Conservation (phyloP, 768 basidiomycete species). For the Candolleomyces aberdarensis region DNA sequence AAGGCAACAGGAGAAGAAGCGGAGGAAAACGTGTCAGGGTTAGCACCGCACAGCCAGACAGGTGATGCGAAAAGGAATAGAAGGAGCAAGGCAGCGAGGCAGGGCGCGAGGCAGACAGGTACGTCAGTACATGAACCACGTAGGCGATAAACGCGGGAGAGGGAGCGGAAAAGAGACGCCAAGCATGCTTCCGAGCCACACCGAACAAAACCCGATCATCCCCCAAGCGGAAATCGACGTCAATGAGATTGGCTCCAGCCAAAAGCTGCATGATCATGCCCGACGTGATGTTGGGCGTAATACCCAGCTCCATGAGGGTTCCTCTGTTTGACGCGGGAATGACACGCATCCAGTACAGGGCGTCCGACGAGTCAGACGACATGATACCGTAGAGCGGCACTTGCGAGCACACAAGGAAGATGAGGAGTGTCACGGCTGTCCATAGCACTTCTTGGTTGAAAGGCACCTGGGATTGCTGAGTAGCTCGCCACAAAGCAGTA, state of each 20-base stretch:
- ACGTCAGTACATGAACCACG: too few relatives aligned
- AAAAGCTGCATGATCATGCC: slow-evolving; percentile 99
- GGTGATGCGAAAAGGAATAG: too few relatives aligned
- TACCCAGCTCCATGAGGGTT: slow-evolving; percentile 99
- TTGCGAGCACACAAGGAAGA: slow-evolving; percentile 99
- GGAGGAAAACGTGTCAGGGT: too few relatives aligned
- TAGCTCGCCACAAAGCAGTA: not conserved
- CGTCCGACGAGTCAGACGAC: slow-evolving; percentile 98
- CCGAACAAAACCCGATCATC: slow-evolving; percentile 94
- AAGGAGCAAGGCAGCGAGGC: too few relatives aligned
- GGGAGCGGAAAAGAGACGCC: too few relatives aligned
- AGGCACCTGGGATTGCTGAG: slow-evolving; percentile 59
- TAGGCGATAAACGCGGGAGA: too few relatives aligned
- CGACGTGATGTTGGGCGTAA: slow-evolving; percentile 94
- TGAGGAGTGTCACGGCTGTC: slow-evolving; percentile 98
- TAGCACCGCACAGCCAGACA: too few relatives aligned
- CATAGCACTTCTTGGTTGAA: slow-evolving; percentile 99
- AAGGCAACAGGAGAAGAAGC: too few relatives aligned
- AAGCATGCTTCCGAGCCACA: slow-evolving; percentile 93
- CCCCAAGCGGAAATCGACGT: slow-evolving; percentile 95
- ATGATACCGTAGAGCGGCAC: slow-evolving; percentile 99
- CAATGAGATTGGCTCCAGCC: slow-evolving; percentile 97
- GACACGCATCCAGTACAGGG: slow-evolving; percentile 99
- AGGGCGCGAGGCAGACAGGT: too few relatives aligned
- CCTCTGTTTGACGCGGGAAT: slow-evolving; percentile 98